Conservation (phyloP, 768 basidiomycete species). For the Daedalea quercina region DNA sequence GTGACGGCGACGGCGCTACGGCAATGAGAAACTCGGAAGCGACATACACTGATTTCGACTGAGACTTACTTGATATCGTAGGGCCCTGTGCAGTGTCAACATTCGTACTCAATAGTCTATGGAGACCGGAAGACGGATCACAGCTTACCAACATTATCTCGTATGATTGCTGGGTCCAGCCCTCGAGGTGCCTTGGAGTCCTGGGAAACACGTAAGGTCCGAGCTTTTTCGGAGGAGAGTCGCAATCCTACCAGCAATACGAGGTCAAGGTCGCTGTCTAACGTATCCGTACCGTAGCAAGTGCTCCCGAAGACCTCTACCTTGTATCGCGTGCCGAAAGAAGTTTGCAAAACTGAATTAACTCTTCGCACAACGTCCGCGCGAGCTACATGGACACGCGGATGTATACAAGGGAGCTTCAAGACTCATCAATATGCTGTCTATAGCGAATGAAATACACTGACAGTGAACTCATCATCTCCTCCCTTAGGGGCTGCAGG, state of each 20-base stretch:
- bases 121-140: conserved; percentile 18
- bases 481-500: too few species aligned
- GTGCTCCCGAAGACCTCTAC: conserved; percentile 45
- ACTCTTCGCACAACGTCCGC: background rate
- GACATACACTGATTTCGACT: background rate
- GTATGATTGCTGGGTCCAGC: too few species aligned
- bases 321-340: conserved; percentile 23
- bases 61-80: background rate
- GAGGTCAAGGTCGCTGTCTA: conserved; percentile 44
- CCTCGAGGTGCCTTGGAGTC: too few species aligned
- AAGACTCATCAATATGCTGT: too few species aligned
- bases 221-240: background rate
- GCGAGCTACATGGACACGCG: background rate
- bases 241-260: conserved; percentile 38
- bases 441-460: too few species aligned
- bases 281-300: conserved; percentile 36
- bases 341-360: background rate
- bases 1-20: background rate
- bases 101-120: background rate
- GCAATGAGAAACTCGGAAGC: conserved; percentile 22
- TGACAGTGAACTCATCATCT: too few species aligned
- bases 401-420: too few species aligned
- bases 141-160: too few species aligned
- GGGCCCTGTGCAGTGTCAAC: background rate
- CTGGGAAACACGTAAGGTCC: background rate